Evolutionary conservation across 305 asterid genomes (phyloP), one percentile per base, ranked within the genome.

Genomic region (Fraxinus sp.): DNA sequence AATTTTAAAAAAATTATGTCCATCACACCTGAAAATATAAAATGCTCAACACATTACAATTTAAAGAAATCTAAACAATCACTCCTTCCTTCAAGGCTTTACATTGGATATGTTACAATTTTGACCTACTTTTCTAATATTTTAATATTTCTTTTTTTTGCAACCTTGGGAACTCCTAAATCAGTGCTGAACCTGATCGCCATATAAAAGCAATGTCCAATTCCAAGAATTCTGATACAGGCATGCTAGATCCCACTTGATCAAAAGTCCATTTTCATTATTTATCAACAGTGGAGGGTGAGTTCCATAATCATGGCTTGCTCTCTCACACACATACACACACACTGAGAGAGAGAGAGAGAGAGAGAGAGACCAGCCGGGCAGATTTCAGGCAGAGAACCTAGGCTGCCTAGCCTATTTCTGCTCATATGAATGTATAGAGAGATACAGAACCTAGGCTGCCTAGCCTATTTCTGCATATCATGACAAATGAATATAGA

Each of bases 161-260:
- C 8, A 52, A n/a, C 78, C 78, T 82, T 18, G 81, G 85, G 85
- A 77, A 77, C 81, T 82, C 80, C 35, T 79, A 37, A 77, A 84
- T 6, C 74, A 55, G 72, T 43, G 62, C 62, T 52, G 62, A 52
- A 52, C 62, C 57, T 14, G 39, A 37, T 35, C 71, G 3, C 18
- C 55, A 62, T 20, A 62, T 66, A 74, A 18, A 72, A 28, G 41
- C 73, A 36, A 49, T 72, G 78, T 79, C 66, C 75, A 85, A 79
- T 43, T 79, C 84, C 81, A 85, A 85, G 77, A 64, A 55, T 28
- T 75, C 77, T 76, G 78, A 80, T 78, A 59, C 75, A 78, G 79
- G 88, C 88, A 77, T 52, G 85, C 89, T 83, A 55, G 77, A 35
- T 13, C 73, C 83, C 80, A 76, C 82, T 39, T 59, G 37, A 26